These are phyloP conservation scores for Amborella trichopoda DNA, from an alignment of 164 flowering plant genomes.

Conservation along the genomic window DNA sequence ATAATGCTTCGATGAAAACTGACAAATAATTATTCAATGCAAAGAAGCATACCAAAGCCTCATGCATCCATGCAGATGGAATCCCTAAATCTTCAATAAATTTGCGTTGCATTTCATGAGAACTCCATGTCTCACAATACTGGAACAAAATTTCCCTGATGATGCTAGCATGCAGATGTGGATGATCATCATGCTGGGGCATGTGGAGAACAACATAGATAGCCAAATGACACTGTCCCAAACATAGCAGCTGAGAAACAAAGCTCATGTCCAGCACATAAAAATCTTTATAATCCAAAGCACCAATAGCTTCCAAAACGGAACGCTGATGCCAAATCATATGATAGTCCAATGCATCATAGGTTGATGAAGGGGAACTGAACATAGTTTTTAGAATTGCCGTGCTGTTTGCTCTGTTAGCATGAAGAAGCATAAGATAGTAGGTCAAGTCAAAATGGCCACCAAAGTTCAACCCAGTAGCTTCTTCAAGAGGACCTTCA, in stretches of 20 bases:
- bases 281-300: constrained; percentile 69
- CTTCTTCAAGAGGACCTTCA: constrained; percentile 50
- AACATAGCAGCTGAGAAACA: constrained; percentile 71
- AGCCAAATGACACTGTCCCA: constrained; percentile 94
- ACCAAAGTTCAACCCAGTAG: constrained; percentile 7
- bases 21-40: too few relatives aligned
- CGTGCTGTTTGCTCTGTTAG: constrained; percentile 36
- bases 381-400: constrained; percentile 72
- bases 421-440: constrained; percentile 93
- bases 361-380: constrained; percentile 82
- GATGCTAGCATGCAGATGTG: constrained; percentile 56
- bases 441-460: constrained; percentile 67
- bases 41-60: constrained; percentile 93
- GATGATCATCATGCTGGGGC: constrained; percentile 64
- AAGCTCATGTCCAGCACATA: constrained; percentile 87
- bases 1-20: too few relatives aligned
- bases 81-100: constrained; percentile 79
- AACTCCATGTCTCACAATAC: constrained; percentile 86
- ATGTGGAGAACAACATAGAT: constrained; percentile 95
- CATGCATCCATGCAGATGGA: constrained; percentile 84
- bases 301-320: constrained; percentile 83
- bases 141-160: constrained; percentile 91
- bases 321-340: constrained; percentile 99
- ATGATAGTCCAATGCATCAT: constrained; percentile 94
- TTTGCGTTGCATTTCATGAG: constrained; percentile 50